These are phyloP conservation scores for Colletotrichum spaethianum DNA, from an alignment of 2,329 filamentous ascomycete species.

Conservation along the genomic window DNA sequence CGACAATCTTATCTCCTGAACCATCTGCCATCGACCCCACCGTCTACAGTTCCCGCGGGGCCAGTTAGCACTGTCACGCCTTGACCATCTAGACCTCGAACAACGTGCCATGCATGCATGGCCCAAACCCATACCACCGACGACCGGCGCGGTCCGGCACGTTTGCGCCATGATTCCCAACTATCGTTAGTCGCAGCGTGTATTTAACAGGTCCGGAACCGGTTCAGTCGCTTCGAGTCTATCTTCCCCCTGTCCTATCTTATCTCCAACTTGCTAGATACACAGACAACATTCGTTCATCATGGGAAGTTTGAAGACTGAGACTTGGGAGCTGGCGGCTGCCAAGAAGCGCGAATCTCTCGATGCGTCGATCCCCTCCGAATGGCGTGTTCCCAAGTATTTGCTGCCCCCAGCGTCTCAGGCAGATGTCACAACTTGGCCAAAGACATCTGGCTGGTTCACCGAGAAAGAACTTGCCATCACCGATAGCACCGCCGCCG, in stretches of 20 bases:
- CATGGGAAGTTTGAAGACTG: slow-evolving; percentile 36
- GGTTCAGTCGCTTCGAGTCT: background rate
- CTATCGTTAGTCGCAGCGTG: slow-evolving; percentile 2
- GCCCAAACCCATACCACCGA: slow-evolving; percentile 13
- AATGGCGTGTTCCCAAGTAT: slow-evolving; percentile 69
- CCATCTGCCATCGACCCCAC: background rate
- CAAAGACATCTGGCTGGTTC: slow-evolving; percentile 72
- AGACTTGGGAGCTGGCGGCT: slow-evolving; percentile 57
- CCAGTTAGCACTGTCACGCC: slow-evolving; percentile 21
- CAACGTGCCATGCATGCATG: background rate
- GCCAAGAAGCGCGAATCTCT: slow-evolving; percentile 61
- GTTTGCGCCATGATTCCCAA: slow-evolving; percentile 4
- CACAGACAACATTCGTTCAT: background rate
- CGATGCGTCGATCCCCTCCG: slow-evolving; percentile 65
- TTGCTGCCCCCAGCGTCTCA: slow-evolving; percentile 68
- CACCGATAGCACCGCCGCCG: slow-evolving; percentile 50
- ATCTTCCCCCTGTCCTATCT: background rate
- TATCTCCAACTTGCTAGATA: background rate
- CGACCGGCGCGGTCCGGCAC: slow-evolving; percentile 15
- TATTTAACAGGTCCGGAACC: slow-evolving; percentile 31
- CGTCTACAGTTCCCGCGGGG: slow-evolving; percentile 35
- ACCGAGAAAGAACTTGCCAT: slow-evolving; percentile 58
- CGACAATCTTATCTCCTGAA: slow-evolving; percentile 30
- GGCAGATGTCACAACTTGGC: slow-evolving; percentile 70
- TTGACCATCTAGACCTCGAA: background rate